These are phyloP conservation scores for Nothophoma quercina DNA, from an alignment of 2,329 filamentous ascomycete genomes.

Conservation along the genomic window DNA sequence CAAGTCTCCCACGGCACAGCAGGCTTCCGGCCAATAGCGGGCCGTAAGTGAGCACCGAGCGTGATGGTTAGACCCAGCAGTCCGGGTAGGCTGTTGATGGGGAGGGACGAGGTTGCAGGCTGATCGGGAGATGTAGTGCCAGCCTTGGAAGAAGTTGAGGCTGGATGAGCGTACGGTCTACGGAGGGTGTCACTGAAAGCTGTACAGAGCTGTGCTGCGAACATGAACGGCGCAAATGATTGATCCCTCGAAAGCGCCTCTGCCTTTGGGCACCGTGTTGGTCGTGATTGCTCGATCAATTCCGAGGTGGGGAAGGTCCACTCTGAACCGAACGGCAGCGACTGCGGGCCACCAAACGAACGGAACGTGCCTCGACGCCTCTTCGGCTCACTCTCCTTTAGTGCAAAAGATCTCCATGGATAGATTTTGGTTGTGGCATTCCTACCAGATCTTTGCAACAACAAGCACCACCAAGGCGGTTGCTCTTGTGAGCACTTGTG, in stretches of 20 bases:
- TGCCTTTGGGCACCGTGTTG: constrained; percentile 15
- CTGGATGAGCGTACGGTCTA: background rate
- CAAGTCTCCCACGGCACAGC: constrained; percentile 39
- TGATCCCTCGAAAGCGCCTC: background rate
- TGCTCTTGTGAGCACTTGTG: background rate
- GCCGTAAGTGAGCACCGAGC: constrained; percentile 31
- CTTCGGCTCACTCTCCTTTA: constrained; percentile 7
- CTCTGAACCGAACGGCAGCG: constrained; percentile 5
- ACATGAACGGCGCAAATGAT: background rate
- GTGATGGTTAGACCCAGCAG: constrained; percentile 32
- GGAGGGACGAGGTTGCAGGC: constrained; percentile 19
- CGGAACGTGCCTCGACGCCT: constrained; percentile 19
- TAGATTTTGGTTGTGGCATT: background rate
- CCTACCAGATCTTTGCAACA: background rate
- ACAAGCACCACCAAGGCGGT: background rate
- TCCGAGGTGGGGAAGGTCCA: constrained; percentile 15
- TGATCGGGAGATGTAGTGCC: constrained; percentile 16
- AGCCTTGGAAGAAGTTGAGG: constrained; percentile 7
- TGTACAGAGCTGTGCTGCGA: background rate
- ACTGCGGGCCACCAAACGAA: constrained; percentile 18
- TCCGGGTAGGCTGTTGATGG: constrained; percentile 25
- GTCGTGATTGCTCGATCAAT: constrained; percentile 16
- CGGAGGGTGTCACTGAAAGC: background rate
- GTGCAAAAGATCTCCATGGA: constrained; percentile 7
- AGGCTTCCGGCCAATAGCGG: constrained; percentile 36